Evolutionary conservation across 495 filamentous ascomycete species (phyloP).

Genomic region (Chaetomium cochliodes): DNA sequence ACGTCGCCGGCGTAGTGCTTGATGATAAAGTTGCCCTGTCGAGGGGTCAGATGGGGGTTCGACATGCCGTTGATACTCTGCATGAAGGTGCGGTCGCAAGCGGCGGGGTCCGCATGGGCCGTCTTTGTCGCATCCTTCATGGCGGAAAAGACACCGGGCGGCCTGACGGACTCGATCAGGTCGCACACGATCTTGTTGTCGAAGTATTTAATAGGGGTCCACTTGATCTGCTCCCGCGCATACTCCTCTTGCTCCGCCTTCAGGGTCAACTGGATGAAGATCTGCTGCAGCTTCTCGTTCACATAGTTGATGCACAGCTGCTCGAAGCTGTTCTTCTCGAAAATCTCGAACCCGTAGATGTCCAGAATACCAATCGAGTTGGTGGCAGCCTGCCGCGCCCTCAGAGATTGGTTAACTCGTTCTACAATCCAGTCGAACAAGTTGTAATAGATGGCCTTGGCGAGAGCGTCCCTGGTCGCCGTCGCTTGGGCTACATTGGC

Average conservation of each 20-base stretch:
- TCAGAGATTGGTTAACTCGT: slow-evolving; percentile 84
- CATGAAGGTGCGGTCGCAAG: slow-evolving; percentile 94
- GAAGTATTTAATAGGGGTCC: slow-evolving; percentile 99
- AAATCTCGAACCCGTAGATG: slow-evolving; percentile 99
- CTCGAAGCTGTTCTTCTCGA: slow-evolving; percentile 98
- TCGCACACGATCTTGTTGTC: slow-evolving; percentile 99
- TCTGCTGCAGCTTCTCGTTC: slow-evolving; percentile 99
- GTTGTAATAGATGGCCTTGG: slow-evolving; percentile 95
- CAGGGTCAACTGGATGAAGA: slow-evolving; percentile 97
- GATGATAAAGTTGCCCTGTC: slow-evolving; percentile 95
- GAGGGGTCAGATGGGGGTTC: slow-evolving; percentile 86
- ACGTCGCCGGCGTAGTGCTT: slow-evolving; percentile 99
- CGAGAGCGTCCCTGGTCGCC: slow-evolving; percentile 87
- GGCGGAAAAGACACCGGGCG: slow-evolving; percentile 91
- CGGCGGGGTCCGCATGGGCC: slow-evolving; percentile 88
- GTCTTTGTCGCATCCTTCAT: slow-evolving; percentile 98
- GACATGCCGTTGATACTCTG: slow-evolving; percentile 84
- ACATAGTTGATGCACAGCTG: slow-evolving; percentile 99
- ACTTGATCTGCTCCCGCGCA: slow-evolving; percentile 90
- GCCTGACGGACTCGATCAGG: slow-evolving; percentile 87
- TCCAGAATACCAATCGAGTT: slow-evolving; percentile 97
- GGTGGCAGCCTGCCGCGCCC: slow-evolving; percentile 68
- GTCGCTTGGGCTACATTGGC: slow-evolving; percentile 87
- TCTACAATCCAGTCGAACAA: slow-evolving; percentile 98
- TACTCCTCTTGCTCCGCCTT: slow-evolving; percentile 99